These are phyloP conservation scores for Myochromella boudieri DNA, from an alignment of 768 basidiomycete genomes.

Conservation along the genomic window DNA sequence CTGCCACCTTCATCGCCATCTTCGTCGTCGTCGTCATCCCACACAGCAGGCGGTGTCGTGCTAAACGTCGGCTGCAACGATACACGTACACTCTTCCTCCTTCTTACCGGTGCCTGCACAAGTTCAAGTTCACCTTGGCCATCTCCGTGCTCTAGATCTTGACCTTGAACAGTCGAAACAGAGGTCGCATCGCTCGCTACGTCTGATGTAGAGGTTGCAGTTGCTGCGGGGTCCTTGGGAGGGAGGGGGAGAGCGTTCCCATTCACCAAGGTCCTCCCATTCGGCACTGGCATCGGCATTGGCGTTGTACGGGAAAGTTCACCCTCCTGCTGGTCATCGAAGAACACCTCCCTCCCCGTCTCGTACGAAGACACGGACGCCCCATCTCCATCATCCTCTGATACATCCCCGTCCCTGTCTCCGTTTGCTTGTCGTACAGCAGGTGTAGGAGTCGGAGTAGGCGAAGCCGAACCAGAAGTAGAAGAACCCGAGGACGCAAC, in stretches of 20 bases:
- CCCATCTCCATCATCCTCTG: conserved; percentile 33
- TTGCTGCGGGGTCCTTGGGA: not conserved
- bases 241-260: not conserved
- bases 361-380: conserved; percentile 65
- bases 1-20: conserved; percentile 12
- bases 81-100: conserved; percentile 76
- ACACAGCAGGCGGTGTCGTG: conserved; percentile 63
- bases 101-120: conserved; percentile 20
- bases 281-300: not conserved
- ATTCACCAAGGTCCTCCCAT: not conserved
- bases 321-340: conserved; percentile 30
- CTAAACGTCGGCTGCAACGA: conserved; percentile 78
- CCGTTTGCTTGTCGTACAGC: not conserved
- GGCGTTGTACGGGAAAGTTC: not conserved
- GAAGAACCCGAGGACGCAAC: no score
- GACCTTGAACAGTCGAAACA: not conserved
- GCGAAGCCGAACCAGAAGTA: not conserved
- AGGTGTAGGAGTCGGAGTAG: not conserved
- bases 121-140: no score
- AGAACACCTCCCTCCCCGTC: conserved; percentile 58
- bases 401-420: conserved; percentile 22
- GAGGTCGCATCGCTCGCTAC: conserved; percentile 9
- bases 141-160: not conserved
- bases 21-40: conserved; percentile 45
- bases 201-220: conserved; percentile 10